Evolutionary conservation across 2,329 filamentous ascomycete species (phyloP).

Genomic region (Colletotrichum musae): DNA sequence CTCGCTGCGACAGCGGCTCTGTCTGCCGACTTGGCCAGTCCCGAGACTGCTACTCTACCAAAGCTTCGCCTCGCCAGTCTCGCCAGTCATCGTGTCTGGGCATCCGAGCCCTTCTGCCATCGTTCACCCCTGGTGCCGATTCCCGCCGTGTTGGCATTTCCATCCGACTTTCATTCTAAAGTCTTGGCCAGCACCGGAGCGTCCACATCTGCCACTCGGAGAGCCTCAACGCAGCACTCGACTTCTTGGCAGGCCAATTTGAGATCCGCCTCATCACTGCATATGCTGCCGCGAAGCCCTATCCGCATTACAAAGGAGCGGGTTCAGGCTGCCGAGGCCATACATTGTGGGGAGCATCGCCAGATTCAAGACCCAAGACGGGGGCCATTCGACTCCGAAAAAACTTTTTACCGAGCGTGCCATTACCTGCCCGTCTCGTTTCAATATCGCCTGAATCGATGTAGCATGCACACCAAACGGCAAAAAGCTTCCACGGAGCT

Average conservation of each 20-base stretch:
- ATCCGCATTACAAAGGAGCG: neutral
- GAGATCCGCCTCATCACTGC: conserved; percentile 13
- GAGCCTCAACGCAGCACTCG: conserved; percentile 27
- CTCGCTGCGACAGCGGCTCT: conserved; percentile 29
- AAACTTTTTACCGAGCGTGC: conserved; percentile 12
- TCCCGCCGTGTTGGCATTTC: conserved; percentile 5
- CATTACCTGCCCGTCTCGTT: conserved; percentile 10
- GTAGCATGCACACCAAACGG: conserved; percentile 17
- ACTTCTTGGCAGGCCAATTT: conserved; percentile 14
- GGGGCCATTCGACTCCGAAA: neutral
- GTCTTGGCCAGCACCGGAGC: neutral
- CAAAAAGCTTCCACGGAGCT: conserved; percentile 27
- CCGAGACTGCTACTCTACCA: conserved; percentile 33
- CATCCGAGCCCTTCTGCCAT: conserved; percentile 15
- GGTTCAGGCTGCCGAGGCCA: conserved; percentile 6
- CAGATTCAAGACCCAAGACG: neutral
- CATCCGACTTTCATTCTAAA: neutral
- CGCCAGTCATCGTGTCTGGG: conserved; percentile 23
- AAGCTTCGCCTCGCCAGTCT: conserved; percentile 38
- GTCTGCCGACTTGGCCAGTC: conserved; percentile 32
- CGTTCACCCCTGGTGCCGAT: conserved; percentile 18
- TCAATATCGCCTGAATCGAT: conserved; percentile 20
- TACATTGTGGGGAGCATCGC: neutral
- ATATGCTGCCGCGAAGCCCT: conserved; percentile 3
- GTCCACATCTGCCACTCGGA: conserved; percentile 13